Conservation (phyloP, 108 stramenopile species). For the Schizochytrium sp. region DNA sequence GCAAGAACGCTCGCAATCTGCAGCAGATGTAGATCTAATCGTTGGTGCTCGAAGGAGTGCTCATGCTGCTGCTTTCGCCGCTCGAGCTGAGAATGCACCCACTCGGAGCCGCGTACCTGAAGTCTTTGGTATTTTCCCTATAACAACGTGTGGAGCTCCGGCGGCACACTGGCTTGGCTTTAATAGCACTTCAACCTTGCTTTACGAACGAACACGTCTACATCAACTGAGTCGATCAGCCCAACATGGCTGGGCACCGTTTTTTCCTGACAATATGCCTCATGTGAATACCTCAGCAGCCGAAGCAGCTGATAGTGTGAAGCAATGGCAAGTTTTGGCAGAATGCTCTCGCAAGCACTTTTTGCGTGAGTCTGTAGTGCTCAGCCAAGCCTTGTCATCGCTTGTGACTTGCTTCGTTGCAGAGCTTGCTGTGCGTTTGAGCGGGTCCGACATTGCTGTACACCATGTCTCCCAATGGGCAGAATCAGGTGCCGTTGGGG, state of each 20-base stretch:
- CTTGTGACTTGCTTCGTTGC: conserved; percentile 33
- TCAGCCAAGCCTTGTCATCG: conserved; percentile 33
- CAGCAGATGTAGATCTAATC: no score
- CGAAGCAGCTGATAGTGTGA: background rate
- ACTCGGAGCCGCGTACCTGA: background rate
- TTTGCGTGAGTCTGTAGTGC: conserved; percentile 34
- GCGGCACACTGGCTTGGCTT: conserved; percentile 51
- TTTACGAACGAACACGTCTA: background rate
- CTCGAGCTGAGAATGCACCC: background rate
- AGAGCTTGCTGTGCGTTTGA: conserved; percentile 23
- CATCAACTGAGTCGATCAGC: background rate
- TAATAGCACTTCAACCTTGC: background rate
- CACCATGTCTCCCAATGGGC: conserved; percentile 48
- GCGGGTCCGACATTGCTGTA: conserved; percentile 30
- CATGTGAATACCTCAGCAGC: background rate
- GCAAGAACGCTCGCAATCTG: no score
- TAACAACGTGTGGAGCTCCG: conserved; percentile 47
- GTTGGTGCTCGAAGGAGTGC: no score
- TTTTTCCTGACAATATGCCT: background rate
- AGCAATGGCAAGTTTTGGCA: conserved; percentile 17
- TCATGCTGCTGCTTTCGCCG: background rate
- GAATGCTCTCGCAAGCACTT: background rate
- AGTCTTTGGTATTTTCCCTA: conserved; percentile 53
- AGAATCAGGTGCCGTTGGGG: background rate
- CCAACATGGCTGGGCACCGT: background rate